Percentiles rank a stretch among this genome's conserved stretches.
phyloP scores from a whole-genome alignment of 805 yeast genomes.

The Candida maesae region DNA sequence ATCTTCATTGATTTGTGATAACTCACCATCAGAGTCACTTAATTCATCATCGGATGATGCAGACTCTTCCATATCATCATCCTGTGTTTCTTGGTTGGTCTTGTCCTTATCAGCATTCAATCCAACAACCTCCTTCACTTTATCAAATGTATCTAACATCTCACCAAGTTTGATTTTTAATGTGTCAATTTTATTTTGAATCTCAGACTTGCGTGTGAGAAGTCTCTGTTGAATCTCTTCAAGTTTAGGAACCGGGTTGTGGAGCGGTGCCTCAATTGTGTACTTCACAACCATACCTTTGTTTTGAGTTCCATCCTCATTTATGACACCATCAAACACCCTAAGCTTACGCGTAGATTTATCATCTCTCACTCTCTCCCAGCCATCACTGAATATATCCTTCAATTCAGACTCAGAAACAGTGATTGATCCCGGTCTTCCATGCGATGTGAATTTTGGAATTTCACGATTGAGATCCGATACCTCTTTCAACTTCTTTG shows the following conservation, averaged over 20 bases:
- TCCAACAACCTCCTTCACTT: no score
- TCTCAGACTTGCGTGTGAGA: background rate
- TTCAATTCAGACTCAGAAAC: slow-evolving; percentile 17
- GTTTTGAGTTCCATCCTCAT: background rate
- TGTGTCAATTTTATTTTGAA: background rate
- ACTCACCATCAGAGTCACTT: no score
- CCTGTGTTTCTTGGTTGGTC: no score
- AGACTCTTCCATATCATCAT: no score
- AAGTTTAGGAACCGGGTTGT: background rate
- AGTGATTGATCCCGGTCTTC: slow-evolving; percentile 5
- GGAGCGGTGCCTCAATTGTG: background rate
- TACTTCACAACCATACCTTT: background rate
- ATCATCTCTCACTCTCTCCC: slow-evolving; percentile 3
- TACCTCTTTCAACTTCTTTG: slow-evolving; percentile 17
- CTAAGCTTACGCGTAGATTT: background rate
- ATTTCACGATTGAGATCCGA: slow-evolving; percentile 16
- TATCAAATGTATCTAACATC: no score
- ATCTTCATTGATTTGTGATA: no score
- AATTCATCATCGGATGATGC: no score
- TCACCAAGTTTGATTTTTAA: no score
- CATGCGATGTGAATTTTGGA: slow-evolving; percentile 2
- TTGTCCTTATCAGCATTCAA: no score
- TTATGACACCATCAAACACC: background rate
- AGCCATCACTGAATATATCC: slow-evolving; percentile 14
- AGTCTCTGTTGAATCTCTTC: background rate